Base-by-base conservation (phyloP, 805 yeast genomes). In the Starmerella bombicola region DNA sequence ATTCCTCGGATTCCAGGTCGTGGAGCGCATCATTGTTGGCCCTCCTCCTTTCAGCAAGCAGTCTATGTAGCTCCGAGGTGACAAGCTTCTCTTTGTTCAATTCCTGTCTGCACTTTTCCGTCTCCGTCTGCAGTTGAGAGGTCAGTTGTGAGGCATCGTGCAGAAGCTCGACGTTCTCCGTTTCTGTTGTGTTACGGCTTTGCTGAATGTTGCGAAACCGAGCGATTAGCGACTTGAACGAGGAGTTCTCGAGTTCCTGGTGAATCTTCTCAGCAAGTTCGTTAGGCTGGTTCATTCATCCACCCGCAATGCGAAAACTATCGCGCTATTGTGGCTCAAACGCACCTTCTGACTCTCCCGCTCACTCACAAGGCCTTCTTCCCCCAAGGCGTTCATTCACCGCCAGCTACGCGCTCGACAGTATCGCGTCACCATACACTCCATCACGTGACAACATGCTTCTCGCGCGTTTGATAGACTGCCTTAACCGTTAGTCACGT, bases 261-360 rank as follows among this genome's bases (percentile, higher is more conserved):
- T 16, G 17, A n/a, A 36, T 16, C 15, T 36, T 36, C 25, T 19
- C 32, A 7, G 33, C 39, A 12, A 36, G 39, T 20, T 16, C 23
- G 10, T 19, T 28, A 15, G 39, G 39, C 19, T 36, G 39, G 39
- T 36, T 36, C 39, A 36, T 28, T 33, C 22, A 5, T 15, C 30
- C 7, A 24, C n/a, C n/a, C n/a, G n/a, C n/a, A n/a, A n/a, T n/a
- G n/a, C n/a, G n/a, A n/a, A n/a, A n/a, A n/a, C n/a, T n/a, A n/a
- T n/a, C n/a, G n/a, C n/a, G n/a, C n/a, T n/a, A n/a, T n/a, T n/a
- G n/a, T n/a, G n/a, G n/a, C n/a, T n/a, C n/a, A n/a, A n/a, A n/a
- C n/a, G n/a, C n/a, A n/a, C n/a, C n/a, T n/a, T n/a, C n/a, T n/a
- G n/a, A n/a, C n/a, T n/a, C n/a, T n/a, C n/a, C n/a, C n/a, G n/a